These are phyloP conservation scores for Paxillus rubicundulus DNA, from an alignment of 768 basidiomycete genomes.

Conservation along the genomic window DNA sequence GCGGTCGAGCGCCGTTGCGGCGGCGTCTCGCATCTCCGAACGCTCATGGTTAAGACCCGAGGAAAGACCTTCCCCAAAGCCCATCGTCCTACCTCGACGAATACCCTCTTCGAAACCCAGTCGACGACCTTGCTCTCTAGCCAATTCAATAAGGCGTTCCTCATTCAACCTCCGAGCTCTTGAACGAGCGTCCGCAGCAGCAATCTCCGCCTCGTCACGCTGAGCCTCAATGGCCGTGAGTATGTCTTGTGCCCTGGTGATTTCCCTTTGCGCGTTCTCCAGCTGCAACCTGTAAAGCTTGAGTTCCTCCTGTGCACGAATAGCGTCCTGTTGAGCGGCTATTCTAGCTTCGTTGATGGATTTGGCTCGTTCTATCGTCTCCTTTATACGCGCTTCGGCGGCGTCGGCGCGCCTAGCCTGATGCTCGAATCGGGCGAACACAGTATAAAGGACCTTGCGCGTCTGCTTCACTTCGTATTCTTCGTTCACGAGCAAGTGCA, in stretches of 20 bases:
- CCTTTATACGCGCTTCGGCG: conserved; percentile 34
- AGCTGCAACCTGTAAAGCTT: conserved; percentile 56
- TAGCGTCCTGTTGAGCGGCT: conserved; percentile 29
- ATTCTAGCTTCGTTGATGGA: conserved; percentile 33
- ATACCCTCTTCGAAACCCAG: conserved; percentile 54
- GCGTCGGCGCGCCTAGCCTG: conserved; percentile 37
- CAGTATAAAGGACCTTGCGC: conserved; percentile 36
- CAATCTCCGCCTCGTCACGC: conserved; percentile 47
- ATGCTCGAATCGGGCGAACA: conserved; percentile 38
- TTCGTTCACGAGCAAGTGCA: conserved; percentile 37
- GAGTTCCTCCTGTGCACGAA: conserved; percentile 45
- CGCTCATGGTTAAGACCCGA: conserved; percentile 10
- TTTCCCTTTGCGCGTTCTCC: conserved; percentile 58
- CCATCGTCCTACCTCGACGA: conserved; percentile 32
- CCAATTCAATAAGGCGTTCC: conserved; percentile 45
- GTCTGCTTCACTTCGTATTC: conserved; percentile 41
- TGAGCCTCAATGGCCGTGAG: conserved; percentile 48
- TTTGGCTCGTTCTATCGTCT: conserved; percentile 26
- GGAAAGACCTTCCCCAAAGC: conserved; percentile 26
- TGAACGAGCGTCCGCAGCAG: conserved; percentile 44
- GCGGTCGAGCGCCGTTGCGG: conserved; percentile 19
- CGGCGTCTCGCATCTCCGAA: conserved; percentile 18
- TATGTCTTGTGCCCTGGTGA: conserved; percentile 51
- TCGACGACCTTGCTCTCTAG: conserved; percentile 53
- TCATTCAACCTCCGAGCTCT: conserved; percentile 45